These are phyloP conservation scores for Huntiella abstrusa DNA, from an alignment of 2,329 filamentous ascomycete genomes.

Conservation along the genomic window DNA sequence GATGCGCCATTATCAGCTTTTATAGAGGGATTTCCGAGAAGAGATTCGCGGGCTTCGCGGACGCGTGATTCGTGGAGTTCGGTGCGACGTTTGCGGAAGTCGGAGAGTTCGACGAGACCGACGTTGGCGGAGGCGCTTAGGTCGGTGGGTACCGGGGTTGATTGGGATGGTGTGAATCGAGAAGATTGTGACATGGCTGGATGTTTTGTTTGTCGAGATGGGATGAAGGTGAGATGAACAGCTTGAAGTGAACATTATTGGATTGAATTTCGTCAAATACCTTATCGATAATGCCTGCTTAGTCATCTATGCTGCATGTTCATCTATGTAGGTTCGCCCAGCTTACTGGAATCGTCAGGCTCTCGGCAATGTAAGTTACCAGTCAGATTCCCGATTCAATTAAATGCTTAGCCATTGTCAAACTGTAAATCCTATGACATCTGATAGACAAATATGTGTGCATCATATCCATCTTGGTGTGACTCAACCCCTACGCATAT, in stretches of 20 bases:
- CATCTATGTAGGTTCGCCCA: too few species aligned
- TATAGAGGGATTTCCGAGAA: neutral
- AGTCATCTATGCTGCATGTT: neutral
- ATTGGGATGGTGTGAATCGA: neutral
- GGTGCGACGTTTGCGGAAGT: conserved; percentile 89
- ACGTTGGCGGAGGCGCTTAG: conserved; percentile 72
- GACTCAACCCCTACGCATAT: too few species aligned
- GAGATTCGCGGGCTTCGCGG: conserved; percentile 51
- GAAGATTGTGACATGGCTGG: neutral
- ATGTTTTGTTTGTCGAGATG: neutral
- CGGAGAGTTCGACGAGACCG: conserved; percentile 75
- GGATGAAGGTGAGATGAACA: neutral
- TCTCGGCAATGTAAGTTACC: too few species aligned
- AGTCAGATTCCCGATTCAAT: too few species aligned
- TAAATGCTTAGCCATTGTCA: too few species aligned
- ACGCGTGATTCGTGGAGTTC: conserved; percentile 87
- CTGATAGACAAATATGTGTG: too few species aligned
- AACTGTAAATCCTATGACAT: too few species aligned
- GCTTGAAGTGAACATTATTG: too few species aligned
- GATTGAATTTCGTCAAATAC: neutral
- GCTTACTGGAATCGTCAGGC: too few species aligned
- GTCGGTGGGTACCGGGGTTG: conserved; percentile 39
- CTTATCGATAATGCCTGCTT: neutral
- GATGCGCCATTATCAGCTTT: neutral
- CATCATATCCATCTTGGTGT: too few species aligned